These are phyloP conservation scores for Phaeomoniella chlamydospora DNA, from an alignment of 2,329 filamentous ascomycete genomes.

Conservation along the genomic window DNA sequence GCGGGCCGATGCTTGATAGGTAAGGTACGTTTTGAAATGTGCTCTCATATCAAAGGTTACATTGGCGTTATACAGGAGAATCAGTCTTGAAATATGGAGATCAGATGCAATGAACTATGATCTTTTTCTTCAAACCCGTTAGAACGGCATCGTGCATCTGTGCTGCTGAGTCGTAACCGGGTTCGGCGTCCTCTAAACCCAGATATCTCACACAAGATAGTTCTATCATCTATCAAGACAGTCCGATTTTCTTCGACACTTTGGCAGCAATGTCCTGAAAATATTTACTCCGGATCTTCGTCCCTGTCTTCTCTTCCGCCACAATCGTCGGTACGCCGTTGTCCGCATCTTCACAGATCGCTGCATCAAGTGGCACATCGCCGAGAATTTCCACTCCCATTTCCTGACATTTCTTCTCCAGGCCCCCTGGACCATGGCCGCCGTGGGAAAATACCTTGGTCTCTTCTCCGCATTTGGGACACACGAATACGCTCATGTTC, in stretches of 20 bases:
- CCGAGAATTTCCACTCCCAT: conserved; percentile 68
- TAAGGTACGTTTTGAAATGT: no score
- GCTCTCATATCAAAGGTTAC: no score
- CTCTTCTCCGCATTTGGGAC: conserved; percentile 60
- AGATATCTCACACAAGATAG: no score
- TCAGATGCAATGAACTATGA: no score
- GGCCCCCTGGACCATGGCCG: conserved; percentile 31
- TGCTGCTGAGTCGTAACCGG: no score
- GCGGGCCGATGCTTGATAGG: no score
- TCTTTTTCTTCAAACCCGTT: no score
- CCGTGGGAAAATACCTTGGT: conserved; percentile 56
- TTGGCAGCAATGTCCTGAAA: conserved; percentile 58
- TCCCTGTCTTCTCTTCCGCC: conserved; percentile 48
- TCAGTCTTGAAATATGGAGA: no score
- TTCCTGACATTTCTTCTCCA: conserved; percentile 54
- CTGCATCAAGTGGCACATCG: conserved; percentile 75
- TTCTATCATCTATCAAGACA: conserved; percentile 18
- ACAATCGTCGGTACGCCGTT: conserved; percentile 81
- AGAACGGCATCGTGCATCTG: no score
- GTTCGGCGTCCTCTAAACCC: no score
- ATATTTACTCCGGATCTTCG: conserved; percentile 53
- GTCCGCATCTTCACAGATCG: conserved; percentile 78
- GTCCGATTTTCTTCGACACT: conserved; percentile 27
- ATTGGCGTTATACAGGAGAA: no score
- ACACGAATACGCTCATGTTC: conserved; percentile 79